Percentiles rank a stretch among this genome's conserved stretches.
Conservation (phyloP, 2,329 filamentous ascomycete species). For the Exophiala lecanii-corni region DNA sequence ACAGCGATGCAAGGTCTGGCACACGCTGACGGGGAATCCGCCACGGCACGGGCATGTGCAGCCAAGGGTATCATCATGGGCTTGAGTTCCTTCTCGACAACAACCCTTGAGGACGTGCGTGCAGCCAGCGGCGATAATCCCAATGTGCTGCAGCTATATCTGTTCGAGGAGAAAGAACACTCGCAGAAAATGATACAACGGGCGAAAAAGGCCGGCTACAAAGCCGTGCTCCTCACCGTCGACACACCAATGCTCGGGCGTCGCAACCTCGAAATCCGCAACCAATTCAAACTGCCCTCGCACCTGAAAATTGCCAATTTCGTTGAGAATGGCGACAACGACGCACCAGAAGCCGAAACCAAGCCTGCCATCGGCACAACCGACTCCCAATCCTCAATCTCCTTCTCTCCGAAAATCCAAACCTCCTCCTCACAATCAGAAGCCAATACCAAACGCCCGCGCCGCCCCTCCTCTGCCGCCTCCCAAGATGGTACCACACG, state of each 20-base stretch:
- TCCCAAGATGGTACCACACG: constrained; percentile 14
- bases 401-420: no score
- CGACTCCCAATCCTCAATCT: constrained; percentile 1
- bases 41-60: constrained; percentile 42
- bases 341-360: constrained; percentile 51
- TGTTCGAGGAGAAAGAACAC: constrained; percentile 44
- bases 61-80: constrained; percentile 40
- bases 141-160: constrained; percentile 47
- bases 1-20: constrained; percentile 49
- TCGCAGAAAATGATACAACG: constrained; percentile 35
- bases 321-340: constrained; percentile 42
- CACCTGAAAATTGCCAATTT: constrained; percentile 26
- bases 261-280: constrained; percentile 24
- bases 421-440: constrained; percentile 8
- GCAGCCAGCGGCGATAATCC: constrained; percentile 32
- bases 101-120: constrained; percentile 41
- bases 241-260: constrained; percentile 50
- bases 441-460: background rate
- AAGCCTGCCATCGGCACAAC: no score
- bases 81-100: constrained; percentile 40
- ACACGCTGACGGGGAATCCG: constrained; percentile 46
- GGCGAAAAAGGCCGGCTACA: constrained; percentile 43
- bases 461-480: constrained; percentile 10
- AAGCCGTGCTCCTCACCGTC: constrained; percentile 49
- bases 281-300: constrained; percentile 23